Conservation (phyloP, 2,329 filamentous ascomycete genomes). For the Aspergillus fumigatiaffinis region DNA sequence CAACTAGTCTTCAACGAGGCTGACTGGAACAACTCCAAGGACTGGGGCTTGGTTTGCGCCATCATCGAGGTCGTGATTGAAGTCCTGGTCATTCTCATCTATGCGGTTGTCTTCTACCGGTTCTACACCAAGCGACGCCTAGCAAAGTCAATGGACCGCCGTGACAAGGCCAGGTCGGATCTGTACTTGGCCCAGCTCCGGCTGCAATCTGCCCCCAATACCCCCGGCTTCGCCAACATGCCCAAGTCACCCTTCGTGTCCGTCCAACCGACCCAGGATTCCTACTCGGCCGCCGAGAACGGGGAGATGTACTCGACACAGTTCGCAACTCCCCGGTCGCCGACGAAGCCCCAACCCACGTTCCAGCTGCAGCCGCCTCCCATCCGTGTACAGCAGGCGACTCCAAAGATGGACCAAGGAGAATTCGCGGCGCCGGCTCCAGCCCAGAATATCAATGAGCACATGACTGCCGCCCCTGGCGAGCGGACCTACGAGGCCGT, state of each 20-base stretch:
- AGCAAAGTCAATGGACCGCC: conserved; percentile 92
- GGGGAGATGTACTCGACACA: conserved; percentile 49
- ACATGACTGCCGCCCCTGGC: conserved; percentile 67
- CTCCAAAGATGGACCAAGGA: conserved; percentile 63
- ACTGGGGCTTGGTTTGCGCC: conserved; percentile 94
- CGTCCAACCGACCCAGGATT: conserved; percentile 38
- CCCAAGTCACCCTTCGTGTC: conserved; percentile 46
- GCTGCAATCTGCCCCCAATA: conserved; percentile 88
- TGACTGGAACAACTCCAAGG: conserved; percentile 48
- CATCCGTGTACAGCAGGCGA: conserved; percentile 70
- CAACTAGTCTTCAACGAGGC: neutral
- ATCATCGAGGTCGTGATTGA: conserved; percentile 96
- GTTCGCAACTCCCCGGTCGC: conserved; percentile 60
- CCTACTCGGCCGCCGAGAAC: conserved; percentile 49
- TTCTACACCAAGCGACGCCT: conserved; percentile 96
- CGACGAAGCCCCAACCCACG: conserved; percentile 54
- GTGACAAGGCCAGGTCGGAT: conserved; percentile 89
- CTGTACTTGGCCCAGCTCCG: conserved; percentile 86
- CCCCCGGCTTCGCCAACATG: conserved; percentile 78
- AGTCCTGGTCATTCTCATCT: conserved; percentile 84
- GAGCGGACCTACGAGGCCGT: conserved; percentile 83
- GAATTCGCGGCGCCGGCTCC: conserved; percentile 55
- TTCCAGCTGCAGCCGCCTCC: conserved; percentile 89
- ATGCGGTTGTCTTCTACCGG: conserved; percentile 92
- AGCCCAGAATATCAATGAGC: conserved; percentile 54